Conservation (phyloP, 2,329 filamentous ascomycete genomes). For the Knufia fluminis region DNA sequence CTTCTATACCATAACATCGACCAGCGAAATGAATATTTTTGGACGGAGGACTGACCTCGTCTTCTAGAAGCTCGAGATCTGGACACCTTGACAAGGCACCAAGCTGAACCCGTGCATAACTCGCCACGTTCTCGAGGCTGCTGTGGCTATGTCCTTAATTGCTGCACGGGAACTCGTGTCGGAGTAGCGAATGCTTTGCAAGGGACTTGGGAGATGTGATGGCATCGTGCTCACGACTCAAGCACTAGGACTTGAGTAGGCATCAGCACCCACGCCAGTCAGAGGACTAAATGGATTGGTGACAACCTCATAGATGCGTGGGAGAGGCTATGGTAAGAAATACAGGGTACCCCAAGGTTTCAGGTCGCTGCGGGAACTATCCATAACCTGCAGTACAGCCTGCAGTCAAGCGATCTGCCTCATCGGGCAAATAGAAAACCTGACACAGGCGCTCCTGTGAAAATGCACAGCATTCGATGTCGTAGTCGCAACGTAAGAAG, state of each 20-base stretch:
- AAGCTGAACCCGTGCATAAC: background rate
- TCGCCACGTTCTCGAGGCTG: background rate
- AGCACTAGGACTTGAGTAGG: background rate
- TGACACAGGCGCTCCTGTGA: background rate
- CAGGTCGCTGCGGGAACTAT: background rate
- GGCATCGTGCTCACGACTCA: background rate
- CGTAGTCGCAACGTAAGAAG: no score
- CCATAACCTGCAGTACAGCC: no score
- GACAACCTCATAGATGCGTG: no score
- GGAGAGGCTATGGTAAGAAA: no score
- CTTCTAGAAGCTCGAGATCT: background rate
- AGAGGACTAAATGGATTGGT: background rate
- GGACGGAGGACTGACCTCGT: background rate
- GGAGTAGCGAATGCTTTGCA: background rate
- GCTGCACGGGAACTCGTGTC: background rate
- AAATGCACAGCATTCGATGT: background rate
- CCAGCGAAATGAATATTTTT: background rate
- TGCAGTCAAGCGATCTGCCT: no score
- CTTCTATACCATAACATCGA: background rate
- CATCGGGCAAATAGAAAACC: background rate
- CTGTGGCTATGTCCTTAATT: background rate
- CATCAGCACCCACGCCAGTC: background rate
- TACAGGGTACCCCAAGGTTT: background rate
- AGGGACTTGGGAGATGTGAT: background rate
- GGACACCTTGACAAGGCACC: background rate